phyloP scores from a whole-genome alignment of 768 basidiomycete species.

The Rhizopogon roseolus region DNA sequence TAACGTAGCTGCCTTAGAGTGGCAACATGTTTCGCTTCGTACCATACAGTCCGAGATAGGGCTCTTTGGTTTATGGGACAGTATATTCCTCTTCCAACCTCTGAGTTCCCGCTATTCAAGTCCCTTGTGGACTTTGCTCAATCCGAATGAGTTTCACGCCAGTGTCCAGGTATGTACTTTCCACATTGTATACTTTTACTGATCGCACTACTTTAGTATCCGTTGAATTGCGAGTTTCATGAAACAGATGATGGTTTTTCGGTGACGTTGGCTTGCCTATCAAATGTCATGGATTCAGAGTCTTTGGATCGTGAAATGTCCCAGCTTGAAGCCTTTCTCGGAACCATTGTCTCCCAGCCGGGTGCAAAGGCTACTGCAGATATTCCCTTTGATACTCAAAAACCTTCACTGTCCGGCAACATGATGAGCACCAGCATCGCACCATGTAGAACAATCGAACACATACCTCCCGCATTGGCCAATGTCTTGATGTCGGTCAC shows the following conservation, averaged over 20 bases:
- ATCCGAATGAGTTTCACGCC: conserved; percentile 9
- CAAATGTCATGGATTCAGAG: conserved; percentile 21
- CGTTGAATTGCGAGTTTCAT: conserved; percentile 38
- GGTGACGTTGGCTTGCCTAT: conserved; percentile 31
- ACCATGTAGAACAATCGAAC: background rate
- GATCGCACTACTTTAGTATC: conserved; percentile 28
- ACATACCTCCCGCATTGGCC: conserved; percentile 10
- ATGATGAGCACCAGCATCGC: background rate
- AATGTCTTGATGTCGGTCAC: conserved; percentile 12
- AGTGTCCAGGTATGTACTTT: conserved; percentile 25
- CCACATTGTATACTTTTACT: background rate
- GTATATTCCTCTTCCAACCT: conserved; percentile 43
- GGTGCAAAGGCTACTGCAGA: conserved; percentile 9
- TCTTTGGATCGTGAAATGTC: conserved; percentile 14
- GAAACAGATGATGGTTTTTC: conserved; percentile 26
- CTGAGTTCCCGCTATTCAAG: background rate
- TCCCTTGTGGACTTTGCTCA: conserved; percentile 19
- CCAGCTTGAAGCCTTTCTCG: conserved; percentile 15
- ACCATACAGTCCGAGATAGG: conserved; percentile 31
- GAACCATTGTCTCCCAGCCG: conserved; percentile 14
- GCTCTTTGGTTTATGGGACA: conserved; percentile 32
- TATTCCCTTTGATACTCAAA: background rate
- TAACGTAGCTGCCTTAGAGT: conserved; percentile 35
- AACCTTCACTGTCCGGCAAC: background rate
- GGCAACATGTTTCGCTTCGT: conserved; percentile 44